These are phyloP conservation scores for Geotrichum fermentans DNA, from an alignment of 1,139 yeast genomes.

Conservation along the genomic window DNA sequence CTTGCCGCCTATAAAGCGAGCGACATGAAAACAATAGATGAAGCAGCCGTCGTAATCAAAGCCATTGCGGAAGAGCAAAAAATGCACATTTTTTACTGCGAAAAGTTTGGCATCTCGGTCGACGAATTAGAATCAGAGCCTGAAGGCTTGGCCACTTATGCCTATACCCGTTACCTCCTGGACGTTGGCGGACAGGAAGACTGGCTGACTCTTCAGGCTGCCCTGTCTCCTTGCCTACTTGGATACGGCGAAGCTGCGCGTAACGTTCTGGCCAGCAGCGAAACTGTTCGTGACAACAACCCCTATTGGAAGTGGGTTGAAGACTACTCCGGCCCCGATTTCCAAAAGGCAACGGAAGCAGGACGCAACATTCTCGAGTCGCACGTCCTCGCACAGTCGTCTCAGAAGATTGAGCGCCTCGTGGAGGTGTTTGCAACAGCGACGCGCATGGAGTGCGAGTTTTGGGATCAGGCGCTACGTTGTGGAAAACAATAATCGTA, in stretches of 20 bases:
- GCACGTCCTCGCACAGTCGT: conserved; percentile 38
- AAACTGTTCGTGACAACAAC: conserved; percentile 21
- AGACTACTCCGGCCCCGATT: conserved; percentile 58
- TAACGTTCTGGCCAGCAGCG: conserved; percentile 15
- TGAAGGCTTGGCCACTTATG: conserved; percentile 56
- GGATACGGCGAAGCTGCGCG: conserved; percentile 61
- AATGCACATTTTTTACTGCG: conserved; percentile 52
- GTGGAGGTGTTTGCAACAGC: conserved; percentile 57
- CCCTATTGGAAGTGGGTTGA: conserved; percentile 55
- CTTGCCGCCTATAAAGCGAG: conserved; percentile 63
- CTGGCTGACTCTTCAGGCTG: conserved; percentile 61
- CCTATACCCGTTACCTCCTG: conserved; percentile 57
- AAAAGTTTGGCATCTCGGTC: conserved; percentile 45
- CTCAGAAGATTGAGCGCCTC: conserved; percentile 46
- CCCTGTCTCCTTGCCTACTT: conserved; percentile 71
- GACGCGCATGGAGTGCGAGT: conserved; percentile 53
- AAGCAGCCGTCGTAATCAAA: conserved; percentile 49
- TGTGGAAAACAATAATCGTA: neutral
- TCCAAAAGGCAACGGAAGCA: conserved; percentile 45
- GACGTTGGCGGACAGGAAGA: conserved; percentile 51
- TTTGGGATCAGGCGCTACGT: conserved; percentile 51
- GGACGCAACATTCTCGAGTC: conserved; percentile 50
- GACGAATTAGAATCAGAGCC: conserved; percentile 44
- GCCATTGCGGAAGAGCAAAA: conserved; percentile 54
- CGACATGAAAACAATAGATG: conserved; percentile 39